These are phyloP conservation scores for Pythium aquatile DNA, from an alignment of 352 stramenopile genomes.

Conservation along the genomic window DNA sequence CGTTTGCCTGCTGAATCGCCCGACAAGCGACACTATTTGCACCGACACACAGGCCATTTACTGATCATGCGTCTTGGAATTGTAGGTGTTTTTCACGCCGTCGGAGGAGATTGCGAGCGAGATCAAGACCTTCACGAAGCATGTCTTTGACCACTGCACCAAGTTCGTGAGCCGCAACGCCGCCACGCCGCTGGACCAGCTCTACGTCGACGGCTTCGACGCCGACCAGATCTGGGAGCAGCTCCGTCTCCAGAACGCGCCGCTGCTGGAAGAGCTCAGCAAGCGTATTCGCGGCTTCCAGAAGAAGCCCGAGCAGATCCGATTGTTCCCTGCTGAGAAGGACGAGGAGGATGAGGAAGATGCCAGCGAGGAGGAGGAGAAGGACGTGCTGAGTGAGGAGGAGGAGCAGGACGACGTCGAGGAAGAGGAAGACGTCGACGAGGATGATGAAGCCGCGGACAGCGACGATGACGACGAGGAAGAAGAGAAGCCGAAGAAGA, in stretches of 20 bases:
- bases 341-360: constrained; percentile 33
- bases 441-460: constrained; percentile 24
- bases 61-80: not conserved
- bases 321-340: constrained; percentile 58
- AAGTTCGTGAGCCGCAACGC: constrained; percentile 51
- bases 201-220: constrained; percentile 84
- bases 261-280: constrained; percentile 62
- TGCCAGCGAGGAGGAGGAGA: constrained; percentile 23
- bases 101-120: constrained; percentile 58
- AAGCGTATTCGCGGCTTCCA: constrained; percentile 69
- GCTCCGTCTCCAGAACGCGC: constrained; percentile 76
- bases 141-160: constrained; percentile 74
- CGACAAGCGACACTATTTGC: constrained; percentile 1
- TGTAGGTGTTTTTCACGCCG: constrained; percentile 75
- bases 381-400: constrained; percentile 28
- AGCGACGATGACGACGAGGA: constrained; percentile 35
- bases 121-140: constrained; percentile 77
- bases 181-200: constrained; percentile 56
- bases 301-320: constrained; percentile 58
- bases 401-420: constrained; percentile 28
- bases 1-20: not conserved
- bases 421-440: constrained; percentile 30
- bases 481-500: constrained; percentile 28
- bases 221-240: constrained; percentile 87
- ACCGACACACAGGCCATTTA: not conserved